These are phyloP conservation scores for Ulota crispa DNA, from an alignment of 225 moss, liverwort and hornwort species.

Conservation along the genomic window DNA sequence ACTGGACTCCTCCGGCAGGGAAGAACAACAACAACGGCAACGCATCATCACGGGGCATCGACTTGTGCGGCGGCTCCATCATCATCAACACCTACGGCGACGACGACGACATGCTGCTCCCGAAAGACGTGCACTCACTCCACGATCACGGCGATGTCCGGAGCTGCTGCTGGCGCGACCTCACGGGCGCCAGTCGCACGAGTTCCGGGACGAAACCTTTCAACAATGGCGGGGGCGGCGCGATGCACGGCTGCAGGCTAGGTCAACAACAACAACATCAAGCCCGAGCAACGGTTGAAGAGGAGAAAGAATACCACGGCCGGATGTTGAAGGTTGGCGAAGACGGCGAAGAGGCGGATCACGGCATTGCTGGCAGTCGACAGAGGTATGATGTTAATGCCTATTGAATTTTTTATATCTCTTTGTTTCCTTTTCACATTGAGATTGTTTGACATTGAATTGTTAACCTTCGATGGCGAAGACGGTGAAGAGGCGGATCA, in stretches of 20 bases:
- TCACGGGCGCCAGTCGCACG: constrained; percentile 39
- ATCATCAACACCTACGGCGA: constrained; percentile 17
- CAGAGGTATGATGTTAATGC: constrained; percentile 7
- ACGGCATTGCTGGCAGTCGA: background rate
- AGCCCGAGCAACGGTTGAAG: constrained; percentile 9
- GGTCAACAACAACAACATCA: constrained; percentile 31
- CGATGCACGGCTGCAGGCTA: background rate
- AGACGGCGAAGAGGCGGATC: constrained; percentile 12
- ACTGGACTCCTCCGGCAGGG: constrained; percentile 18
- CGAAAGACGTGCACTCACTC: constrained; percentile 24
- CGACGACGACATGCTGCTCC: constrained; percentile 18
- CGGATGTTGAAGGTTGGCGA: background rate
- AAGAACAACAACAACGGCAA: constrained; percentile 21
- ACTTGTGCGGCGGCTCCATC: constrained; percentile 23
- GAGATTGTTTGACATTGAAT: background rate
- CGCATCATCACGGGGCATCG: background rate
- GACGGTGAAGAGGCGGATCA: constrained; percentile 13
- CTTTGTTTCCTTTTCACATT: background rate
- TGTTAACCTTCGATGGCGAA: background rate
- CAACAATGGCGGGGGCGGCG: too few species aligned
- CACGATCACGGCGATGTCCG: constrained; percentile 9
- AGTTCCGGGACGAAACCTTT: constrained; percentile 27
- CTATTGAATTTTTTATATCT: background rate
- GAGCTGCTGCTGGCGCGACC: constrained; percentile 39
- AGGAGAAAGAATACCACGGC: constrained; percentile 19